Evolutionary conservation across 2,329 filamentous ascomycete genomes (phyloP), one percentile per base, ranked within the genome.

Genomic region (Verruconis gallopava): DNA sequence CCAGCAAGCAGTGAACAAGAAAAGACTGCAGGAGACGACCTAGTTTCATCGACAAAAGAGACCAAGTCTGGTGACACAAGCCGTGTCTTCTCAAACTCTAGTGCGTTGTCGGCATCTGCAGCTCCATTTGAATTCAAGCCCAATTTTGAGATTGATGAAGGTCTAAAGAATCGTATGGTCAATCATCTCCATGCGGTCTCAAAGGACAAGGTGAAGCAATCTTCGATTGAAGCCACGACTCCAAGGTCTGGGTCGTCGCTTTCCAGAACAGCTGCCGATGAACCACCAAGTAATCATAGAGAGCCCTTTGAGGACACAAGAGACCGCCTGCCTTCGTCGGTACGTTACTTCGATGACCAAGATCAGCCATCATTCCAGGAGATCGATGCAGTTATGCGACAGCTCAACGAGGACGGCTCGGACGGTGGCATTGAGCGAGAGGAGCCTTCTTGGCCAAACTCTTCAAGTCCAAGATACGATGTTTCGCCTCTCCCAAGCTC

Each of bases 301-400:
- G 17, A n/a, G 15, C 18, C 21, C 5, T 14, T n/a, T 6, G 25
- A 33, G 21, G 18, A 36, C 18, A 6, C 9, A 14, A 6, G 20
- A 25, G 33, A 36, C 4, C 39, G 39, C 19, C 22, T 40, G 19
- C 42, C 37, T 11, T 40, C 42, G 14, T 40, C 36, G 13, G 37
- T 44, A 6, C 42, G 42, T 25, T 44, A 44, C n/a, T 44, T 14
- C 14, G 37, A 44, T n/a, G 42, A 44, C 9, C 25, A 41, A n/a
- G 53, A 52, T 21, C 51, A 67, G 39, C 63, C 66, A 22, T 68
- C 79, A 0, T 84, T 84, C 51, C 80, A 89, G 50, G 86, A 95
- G 55, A 88, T 95, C 53, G 88, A 95, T 64, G 85, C 81, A 35
- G 78, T 95, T 40, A 94, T 96, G 85, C 76, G 80, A 49, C 81